Evolutionary conservation across 73 alveolate genomes (phyloP), one percentile per base, ranked within the genome.

Genomic region (Durusdinium trenchii): DNA sequence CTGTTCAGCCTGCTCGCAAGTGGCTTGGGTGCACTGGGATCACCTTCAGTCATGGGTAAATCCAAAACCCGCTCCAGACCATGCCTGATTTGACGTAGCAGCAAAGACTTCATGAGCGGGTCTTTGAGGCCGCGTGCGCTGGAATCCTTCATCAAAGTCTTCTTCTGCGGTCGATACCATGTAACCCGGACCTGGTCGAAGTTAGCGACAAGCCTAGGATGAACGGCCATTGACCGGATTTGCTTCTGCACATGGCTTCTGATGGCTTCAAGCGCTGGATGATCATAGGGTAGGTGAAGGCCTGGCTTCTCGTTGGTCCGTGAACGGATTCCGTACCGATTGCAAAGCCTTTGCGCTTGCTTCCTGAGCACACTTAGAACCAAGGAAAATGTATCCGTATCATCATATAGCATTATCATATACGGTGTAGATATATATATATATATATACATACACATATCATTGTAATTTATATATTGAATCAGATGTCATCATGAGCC

Each of bases 271-370:
- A 76, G 26, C 4, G 42, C 4, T 42, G 86, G 61, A 45, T 38
- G 42, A 16, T 42, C 60, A 20, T 42, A 32, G 4, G 52, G 61
- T 20, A 76, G 26, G 86, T 76, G 86, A 2, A n/a, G 42, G 4
- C 86, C 86, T 12, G 86, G 86, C 20, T 76, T 76, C 45, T 76
- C 86, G 38, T 76, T 76, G 86, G 48, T 42, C 48, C 61, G 57
- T 40, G 18, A 42, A 1, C 61, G n/a, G 7, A 76, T 4, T 6
- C 86, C 86, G 38, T 42, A 76, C n/a, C 10, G 4, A 60, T 40
- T 45, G 60, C 86, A 76, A 6, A 76, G 7, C 35, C 86, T 16
- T 42, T 40, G 36, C 2, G 86, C 86, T 38, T 76, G 86, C 61
- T 76, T 76, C 86, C 86, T 76, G 42, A n/a, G 84, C 83, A 14